Conservation (phyloP, 2,329 filamentous ascomycete genomes). For the Ascocoryne sarcoides region DNA sequence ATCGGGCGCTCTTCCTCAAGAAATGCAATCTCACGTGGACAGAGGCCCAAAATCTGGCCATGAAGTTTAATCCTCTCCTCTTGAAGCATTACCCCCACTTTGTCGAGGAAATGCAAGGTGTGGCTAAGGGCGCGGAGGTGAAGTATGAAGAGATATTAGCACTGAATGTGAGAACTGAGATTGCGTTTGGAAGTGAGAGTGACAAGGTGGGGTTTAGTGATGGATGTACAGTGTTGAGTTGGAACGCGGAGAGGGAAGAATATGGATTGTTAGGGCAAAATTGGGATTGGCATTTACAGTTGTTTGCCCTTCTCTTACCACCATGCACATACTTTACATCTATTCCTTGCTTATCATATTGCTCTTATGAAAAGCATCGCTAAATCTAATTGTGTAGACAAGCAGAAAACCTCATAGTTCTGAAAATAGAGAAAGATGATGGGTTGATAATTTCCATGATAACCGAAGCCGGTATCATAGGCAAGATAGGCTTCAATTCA, state of each 20-base stretch:
- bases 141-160: constrained; percentile 37
- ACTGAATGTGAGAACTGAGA: constrained; percentile 42
- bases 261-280: constrained; percentile 18
- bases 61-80: constrained; percentile 6
- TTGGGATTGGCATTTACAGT: constrained; percentile 18
- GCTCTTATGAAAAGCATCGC: background rate
- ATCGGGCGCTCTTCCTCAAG: background rate
- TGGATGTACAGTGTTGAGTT: constrained; percentile 40
- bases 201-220: constrained; percentile 31
- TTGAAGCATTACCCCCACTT: constrained; percentile 8
- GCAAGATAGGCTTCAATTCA: constrained; percentile 47
- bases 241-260: constrained; percentile 27
- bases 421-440: background rate
- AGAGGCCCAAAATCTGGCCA: constrained; percentile 7
- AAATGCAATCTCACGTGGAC: constrained; percentile 28
- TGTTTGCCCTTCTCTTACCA: background rate
- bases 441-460: background rate
- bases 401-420: background rate
- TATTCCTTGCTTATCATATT: background rate
- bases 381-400: background rate
- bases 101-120: constrained; percentile 33
- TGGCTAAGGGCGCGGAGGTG: constrained; percentile 36
- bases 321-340: background rate
- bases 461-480: constrained; percentile 18
- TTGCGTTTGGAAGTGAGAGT: constrained; percentile 33